phyloP scores from a whole-genome alignment of 345 rosid species.

The Linum trigynum region DNA sequence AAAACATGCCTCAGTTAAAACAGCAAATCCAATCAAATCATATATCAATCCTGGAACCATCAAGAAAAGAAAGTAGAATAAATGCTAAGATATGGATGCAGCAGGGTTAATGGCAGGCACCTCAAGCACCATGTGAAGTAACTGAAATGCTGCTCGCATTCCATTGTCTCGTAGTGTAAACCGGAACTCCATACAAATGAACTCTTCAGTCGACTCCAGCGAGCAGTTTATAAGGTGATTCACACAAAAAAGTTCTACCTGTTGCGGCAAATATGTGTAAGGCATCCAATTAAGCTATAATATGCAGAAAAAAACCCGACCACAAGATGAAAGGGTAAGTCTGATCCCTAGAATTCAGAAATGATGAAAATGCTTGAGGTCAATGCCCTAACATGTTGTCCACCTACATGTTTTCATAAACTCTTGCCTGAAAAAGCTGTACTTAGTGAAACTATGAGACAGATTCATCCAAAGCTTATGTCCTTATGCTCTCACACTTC shows the following conservation, averaged over 20 bases:
- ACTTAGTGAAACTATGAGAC: no score
- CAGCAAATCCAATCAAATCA: not conserved
- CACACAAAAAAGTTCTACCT: conserved; percentile 98
- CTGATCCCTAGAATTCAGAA: not conserved
- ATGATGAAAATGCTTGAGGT: not conserved
- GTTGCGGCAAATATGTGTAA: conserved; percentile 13
- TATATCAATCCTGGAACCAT: not conserved
- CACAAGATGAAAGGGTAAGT: not conserved
- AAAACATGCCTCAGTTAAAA: not conserved
- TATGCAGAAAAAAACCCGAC: no score
- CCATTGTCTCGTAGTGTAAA: conserved; percentile 96
- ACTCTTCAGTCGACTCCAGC: conserved; percentile 96
- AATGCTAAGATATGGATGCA: not conserved
- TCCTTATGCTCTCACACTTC: no score
- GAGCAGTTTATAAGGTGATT: conserved; percentile 98
- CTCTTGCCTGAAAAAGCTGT: no score
- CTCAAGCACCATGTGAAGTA: conserved; percentile 99
- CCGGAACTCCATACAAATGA: conserved; percentile 97
- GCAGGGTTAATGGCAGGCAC: conserved; percentile 24
- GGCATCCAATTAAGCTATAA: conserved; percentile 1
- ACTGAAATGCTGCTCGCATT: conserved; percentile 95
- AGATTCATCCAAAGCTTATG: no score
- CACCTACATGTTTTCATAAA: no score
- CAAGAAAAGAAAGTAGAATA: not conserved
- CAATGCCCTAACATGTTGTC: not conserved